phyloP scores from a whole-genome alignment of 2,329 filamentous ascomycete species.

The Calonectria hawksworthii region DNA sequence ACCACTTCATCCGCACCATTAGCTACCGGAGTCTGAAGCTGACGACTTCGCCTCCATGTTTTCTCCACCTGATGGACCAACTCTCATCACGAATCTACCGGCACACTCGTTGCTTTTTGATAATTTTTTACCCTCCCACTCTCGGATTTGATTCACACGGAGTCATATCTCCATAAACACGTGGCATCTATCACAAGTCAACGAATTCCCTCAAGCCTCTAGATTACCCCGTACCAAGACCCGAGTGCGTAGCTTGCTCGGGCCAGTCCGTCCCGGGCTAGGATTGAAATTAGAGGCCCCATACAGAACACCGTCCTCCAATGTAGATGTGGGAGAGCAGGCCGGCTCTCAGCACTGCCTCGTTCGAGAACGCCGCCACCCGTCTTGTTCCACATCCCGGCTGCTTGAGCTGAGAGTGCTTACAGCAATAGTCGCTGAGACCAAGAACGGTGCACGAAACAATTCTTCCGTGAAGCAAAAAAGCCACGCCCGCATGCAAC shows the following conservation, averaged over 20 bases:
- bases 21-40: conserved; percentile 12
- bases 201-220: background rate
- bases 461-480: conserved; percentile 10
- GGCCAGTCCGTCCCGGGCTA: background rate
- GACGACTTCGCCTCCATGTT: conserved; percentile 18
- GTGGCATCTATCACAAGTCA: background rate
- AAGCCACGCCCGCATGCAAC: conserved; percentile 2
- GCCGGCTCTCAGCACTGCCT: conserved; percentile 24
- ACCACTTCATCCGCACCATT: conserved; percentile 13
- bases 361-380: conserved; percentile 23
- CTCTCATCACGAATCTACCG: background rate
- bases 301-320: conserved; percentile 8
- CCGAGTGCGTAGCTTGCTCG: background rate
- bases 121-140: background rate
- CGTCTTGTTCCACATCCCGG: conserved; percentile 10
- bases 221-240: background rate
- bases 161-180: background rate
- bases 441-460: conserved; percentile 5
- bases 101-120: background rate
- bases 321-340: background rate
- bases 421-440: background rate
- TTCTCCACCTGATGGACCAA: conserved; percentile 13
- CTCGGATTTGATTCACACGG: background rate
- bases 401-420: conserved; percentile 21
- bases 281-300: conserved; percentile 19